A percentile compares a stretch with the other conserved stretches of the same genome.
Evolutionary conservation across 768 basidiomycete species (phyloP).

Genomic region (Phaffia australis): DNA sequence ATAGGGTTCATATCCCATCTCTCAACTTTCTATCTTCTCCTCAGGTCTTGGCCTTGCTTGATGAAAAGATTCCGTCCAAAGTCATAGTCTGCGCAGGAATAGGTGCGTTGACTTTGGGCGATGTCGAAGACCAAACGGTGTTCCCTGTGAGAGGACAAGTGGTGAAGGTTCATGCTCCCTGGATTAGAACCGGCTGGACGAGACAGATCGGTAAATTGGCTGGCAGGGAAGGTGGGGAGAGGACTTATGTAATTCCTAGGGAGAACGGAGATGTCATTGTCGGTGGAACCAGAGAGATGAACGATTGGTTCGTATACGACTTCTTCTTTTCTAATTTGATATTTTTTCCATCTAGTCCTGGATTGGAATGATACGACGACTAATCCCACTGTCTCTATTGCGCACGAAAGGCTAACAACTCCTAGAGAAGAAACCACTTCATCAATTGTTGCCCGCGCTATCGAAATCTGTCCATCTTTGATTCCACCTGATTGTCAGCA

Average conservation of each 20-base stretch:
- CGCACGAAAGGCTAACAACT: not conserved
- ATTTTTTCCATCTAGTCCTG: no score
- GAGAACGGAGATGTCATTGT: not conserved
- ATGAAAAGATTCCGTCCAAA: constrained; percentile 13
- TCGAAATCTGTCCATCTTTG: not conserved
- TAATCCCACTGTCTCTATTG: no score
- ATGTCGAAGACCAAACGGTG: not conserved
- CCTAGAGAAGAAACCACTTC: not conserved
- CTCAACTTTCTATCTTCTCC: constrained; percentile 17
- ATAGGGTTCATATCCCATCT: constrained; percentile 29
- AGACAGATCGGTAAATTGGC: not conserved
- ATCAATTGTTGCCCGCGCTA: not conserved
- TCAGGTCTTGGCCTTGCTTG: constrained; percentile 20
- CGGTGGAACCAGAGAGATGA: not conserved
- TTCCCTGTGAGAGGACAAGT: not conserved
- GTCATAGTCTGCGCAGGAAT: constrained; percentile 37
- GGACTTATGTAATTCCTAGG: constrained; percentile 3
- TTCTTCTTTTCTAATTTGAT: not conserved
- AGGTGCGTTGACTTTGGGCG: constrained; percentile 28
- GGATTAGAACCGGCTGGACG: not conserved
- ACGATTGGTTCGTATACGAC: not conserved
- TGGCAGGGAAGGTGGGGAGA: not conserved
- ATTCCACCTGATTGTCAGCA: no score
- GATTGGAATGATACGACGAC: no score
- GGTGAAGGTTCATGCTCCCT: not conserved